Percentiles rank a stretch among this genome's conserved stretches.
Conservation (phyloP, 441 rosid species). For the Pelargonium citronellum region DNA sequence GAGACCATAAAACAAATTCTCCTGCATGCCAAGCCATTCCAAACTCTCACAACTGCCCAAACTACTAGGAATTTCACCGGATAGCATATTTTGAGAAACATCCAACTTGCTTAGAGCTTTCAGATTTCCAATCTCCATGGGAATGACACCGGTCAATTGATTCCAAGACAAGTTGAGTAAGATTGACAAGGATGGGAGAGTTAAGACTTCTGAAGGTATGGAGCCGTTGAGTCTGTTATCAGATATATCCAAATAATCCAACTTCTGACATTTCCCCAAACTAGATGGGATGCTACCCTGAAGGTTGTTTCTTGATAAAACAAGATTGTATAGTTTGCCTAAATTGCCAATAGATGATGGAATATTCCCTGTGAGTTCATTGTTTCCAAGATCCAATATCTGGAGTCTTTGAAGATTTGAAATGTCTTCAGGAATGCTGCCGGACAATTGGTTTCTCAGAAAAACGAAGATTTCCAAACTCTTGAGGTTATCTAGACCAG, state of each 20-base stretch:
- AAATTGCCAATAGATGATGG: slow-evolving; percentile 10
- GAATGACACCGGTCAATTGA: slow-evolving; percentile 18
- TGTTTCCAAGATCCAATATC: not conserved
- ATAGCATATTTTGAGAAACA: slow-evolving; percentile 17
- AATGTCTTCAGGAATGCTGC: not conserved
- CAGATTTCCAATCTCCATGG: slow-evolving; percentile 12
- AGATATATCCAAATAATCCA: not conserved
- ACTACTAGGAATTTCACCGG: slow-evolving; percentile 21
- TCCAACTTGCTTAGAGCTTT: not conserved
- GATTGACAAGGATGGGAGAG: not conserved
- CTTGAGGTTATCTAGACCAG: slow-evolving; percentile 15
- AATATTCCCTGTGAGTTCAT: slow-evolving; percentile 1
- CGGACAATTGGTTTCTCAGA: slow-evolving; percentile 13
- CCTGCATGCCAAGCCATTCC: slow-evolving; percentile 16
- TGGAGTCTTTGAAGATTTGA: not conserved
- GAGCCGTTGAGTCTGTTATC: slow-evolving; percentile 15
- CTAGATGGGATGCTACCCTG: slow-evolving; percentile 18
- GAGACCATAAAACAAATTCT: not conserved
- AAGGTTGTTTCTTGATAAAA: slow-evolving; percentile 11
- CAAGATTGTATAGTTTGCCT: not conserved
- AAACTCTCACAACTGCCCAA: slow-evolving; percentile 17
- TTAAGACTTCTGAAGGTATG: slow-evolving; percentile 15
- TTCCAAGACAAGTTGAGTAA: slow-evolving; percentile 3
- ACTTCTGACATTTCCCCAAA: slow-evolving; percentile 14
- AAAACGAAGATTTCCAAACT: no score